These are phyloP conservation scores for Lipomyces yamanashiensis DNA, from an alignment of 805 yeast species.

Conservation along the genomic window DNA sequence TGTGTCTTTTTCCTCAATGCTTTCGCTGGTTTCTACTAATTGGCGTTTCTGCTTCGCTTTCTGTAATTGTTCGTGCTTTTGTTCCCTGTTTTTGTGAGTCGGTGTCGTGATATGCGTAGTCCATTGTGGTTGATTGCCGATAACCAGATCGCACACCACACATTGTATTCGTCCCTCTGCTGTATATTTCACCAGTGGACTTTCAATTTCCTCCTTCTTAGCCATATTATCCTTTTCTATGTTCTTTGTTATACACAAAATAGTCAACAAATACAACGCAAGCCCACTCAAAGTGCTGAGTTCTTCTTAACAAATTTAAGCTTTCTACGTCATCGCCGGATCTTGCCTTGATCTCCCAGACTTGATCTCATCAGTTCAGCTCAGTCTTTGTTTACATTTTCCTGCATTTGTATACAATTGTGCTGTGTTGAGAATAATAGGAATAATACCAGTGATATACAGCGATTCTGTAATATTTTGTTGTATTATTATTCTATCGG, in stretches of 20 bases:
- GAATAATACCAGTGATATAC: too few relatives aligned
- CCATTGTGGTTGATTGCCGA: conserved; percentile 23
- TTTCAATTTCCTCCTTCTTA: conserved; percentile 9
- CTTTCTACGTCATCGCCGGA: conserved; percentile 12
- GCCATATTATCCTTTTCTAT: neutral
- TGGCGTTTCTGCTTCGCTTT: conserved; percentile 23
- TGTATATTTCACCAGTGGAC: conserved; percentile 20
- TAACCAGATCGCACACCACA: conserved; percentile 19
- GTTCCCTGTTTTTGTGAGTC: conserved; percentile 15
- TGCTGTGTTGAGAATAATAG: neutral
- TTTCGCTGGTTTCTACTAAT: conserved; percentile 3
- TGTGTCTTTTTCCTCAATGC: neutral
- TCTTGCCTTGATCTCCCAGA: conserved; percentile 4
- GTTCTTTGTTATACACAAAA: neutral
- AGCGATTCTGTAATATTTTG: too few relatives aligned
- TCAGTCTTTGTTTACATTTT: too few relatives aligned
- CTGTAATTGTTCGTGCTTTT: conserved; percentile 19
- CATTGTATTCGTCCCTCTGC: conserved; percentile 15
- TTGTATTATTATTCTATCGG: neutral
- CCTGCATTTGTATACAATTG: neutral
- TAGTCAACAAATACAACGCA: neutral
- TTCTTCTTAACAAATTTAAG: neutral
- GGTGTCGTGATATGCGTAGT: conserved; percentile 23
- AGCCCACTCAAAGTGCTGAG: neutral
- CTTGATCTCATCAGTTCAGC: too few relatives aligned